A percentile compares a stretch with the other conserved stretches of the same genome.
Evolutionary conservation across 1,284 basidiomycete species (phyloP).

Genomic region (Mycena citricolor): DNA sequence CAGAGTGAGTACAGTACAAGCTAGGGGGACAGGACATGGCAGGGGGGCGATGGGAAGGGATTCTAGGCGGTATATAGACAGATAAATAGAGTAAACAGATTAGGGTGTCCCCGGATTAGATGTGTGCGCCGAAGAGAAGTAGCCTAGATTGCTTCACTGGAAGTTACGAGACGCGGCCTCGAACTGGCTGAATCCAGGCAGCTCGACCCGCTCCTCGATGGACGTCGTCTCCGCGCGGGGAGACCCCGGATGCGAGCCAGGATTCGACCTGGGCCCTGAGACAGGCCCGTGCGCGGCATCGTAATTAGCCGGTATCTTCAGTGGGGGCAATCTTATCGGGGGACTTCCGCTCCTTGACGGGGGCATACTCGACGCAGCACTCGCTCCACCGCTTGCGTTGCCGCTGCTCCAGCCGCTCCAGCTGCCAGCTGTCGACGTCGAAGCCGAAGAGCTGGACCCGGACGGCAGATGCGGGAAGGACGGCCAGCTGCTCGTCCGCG

Average conservation of each 20-base stretch:
- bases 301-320: constrained; percentile 47
- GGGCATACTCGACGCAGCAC: constrained; percentile 40
- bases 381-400: constrained; percentile 22
- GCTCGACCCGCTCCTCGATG: constrained; percentile 37
- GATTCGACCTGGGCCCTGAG: too few species aligned
- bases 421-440: constrained; percentile 27
- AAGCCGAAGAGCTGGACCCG: constrained; percentile 18
- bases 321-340: constrained; percentile 67
- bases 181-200: constrained; percentile 63
- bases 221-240: too few species aligned
- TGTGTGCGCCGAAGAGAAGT: too few species aligned
- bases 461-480: constrained; percentile 28
- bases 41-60: too few species aligned
- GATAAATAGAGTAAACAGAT: too few species aligned
- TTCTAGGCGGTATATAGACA: too few species aligned
- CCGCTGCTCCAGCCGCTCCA: constrained; percentile 22
- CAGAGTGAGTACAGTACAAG: too few species aligned
- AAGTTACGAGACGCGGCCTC: constrained; percentile 55
- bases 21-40: too few species aligned
- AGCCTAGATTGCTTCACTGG: too few species aligned
- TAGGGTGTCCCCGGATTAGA: too few species aligned
- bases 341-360: constrained; percentile 60
- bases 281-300: too few species aligned
- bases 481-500: constrained; percentile 29
- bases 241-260: too few species aligned